Evolutionary conservation across 768 basidiomycete genomes (phyloP).

Genomic region (Boletus sp.): DNA sequence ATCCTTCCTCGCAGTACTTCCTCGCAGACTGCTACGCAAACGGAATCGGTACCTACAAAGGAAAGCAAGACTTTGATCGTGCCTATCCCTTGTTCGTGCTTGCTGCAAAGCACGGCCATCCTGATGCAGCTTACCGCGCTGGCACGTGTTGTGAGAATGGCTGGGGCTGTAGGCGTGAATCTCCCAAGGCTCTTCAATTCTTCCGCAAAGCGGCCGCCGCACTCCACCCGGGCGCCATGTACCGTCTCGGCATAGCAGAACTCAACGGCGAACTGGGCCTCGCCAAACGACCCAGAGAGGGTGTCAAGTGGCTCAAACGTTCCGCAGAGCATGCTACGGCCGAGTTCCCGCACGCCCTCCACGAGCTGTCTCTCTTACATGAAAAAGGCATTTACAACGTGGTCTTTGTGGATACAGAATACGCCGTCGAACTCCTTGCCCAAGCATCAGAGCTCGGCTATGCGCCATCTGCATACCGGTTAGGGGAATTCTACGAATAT

Average conservation of each 20-base stretch:
- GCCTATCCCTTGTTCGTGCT: constrained; percentile 94
- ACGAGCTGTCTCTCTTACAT: constrained; percentile 90
- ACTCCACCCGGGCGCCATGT: constrained; percentile 92
- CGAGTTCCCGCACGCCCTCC: constrained; percentile 94
- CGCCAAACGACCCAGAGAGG: constrained; percentile 86
- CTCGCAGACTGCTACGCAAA: constrained; percentile 98
- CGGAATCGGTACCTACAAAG: constrained; percentile 90
- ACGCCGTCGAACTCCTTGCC: constrained; percentile 89
- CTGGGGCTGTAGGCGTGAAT: constrained; percentile 85
- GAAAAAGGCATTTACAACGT: constrained; percentile 99
- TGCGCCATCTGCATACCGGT: constrained; percentile 92
- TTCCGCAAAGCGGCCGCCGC: constrained; percentile 92
- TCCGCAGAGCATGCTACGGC: constrained; percentile 92
- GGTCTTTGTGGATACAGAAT: constrained; percentile 94
- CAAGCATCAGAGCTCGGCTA: constrained; percentile 97
- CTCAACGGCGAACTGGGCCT: constrained; percentile 93
- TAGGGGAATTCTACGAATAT: constrained; percentile 99
- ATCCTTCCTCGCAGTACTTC: constrained; percentile 94
- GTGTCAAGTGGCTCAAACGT: constrained; percentile 97
- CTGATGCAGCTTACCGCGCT: constrained; percentile 91
- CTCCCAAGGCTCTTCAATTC: constrained; percentile 86
- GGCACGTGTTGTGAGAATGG: constrained; percentile 99
- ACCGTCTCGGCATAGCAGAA: constrained; percentile 92
- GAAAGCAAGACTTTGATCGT: constrained; percentile 92
- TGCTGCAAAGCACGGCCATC: constrained; percentile 95